Evolutionary conservation across 2,329 filamentous ascomycete genomes (phyloP), one percentile per base, ranked within the genome.

Genomic region (Ophiostoma fasciatum): DNA sequence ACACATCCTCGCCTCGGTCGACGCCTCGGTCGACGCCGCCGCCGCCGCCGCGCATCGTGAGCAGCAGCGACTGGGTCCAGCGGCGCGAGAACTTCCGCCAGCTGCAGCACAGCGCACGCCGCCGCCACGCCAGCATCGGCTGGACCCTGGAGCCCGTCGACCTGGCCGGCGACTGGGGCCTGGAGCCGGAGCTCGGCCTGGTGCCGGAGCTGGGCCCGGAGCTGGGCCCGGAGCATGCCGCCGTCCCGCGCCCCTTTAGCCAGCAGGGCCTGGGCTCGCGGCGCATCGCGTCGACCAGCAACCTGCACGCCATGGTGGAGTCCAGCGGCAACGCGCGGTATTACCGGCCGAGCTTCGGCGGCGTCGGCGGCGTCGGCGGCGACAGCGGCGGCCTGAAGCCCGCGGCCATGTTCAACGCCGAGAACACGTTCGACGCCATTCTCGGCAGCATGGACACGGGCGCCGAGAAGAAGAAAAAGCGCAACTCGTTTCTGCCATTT

Each of bases 361-460:
- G 36, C 17, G 11, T 27, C 17, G 17, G 18, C 9, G 26, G 28
- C 7, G 17, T 18, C 3, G 31, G 26, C 15, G 32, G 19, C 21
- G 27, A 28, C 17, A 19, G 12, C 30, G 36, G 14, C 4, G 17
- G 25, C 28, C 37, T 11, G n/a, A 33, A n/a, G n/a, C n/a, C n/a
- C n/a, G n/a, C n/a, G n/a, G n/a, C n/a, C n/a, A n/a, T 21, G 0
- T 31, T 23, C 31, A 37, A 37, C 7, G n/a, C 37, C 7, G 36
- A 31, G 30, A 46, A 40, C 34, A 44, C 55, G 19, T 58, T 58
- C 44, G 55, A 58, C 31, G 51, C 53, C 36, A 58, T 58, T 15
- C 45, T 58, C 35, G 51, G 54, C 45, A 51, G 48, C 37, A 55
- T 58, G 47, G 50, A 54, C 34, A 38, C 42, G 29, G 44, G 46